phyloP scores from a whole-genome alignment of 2,329 filamentous ascomycete species.

The Ophiognomonia clavigignenti-juglandacearum region DNA sequence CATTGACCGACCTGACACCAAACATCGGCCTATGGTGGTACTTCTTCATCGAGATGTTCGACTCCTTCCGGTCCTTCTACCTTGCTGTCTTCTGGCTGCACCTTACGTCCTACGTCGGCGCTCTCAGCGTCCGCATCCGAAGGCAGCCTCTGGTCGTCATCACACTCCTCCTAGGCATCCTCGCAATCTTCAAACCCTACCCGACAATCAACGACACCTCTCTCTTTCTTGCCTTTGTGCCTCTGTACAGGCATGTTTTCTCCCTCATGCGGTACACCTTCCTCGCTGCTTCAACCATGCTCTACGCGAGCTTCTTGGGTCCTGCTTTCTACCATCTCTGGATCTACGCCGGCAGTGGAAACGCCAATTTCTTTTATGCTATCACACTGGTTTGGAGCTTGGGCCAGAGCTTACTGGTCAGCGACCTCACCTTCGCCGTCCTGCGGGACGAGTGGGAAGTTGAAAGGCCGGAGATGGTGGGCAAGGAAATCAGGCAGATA shows the following conservation, averaged over 20 bases:
- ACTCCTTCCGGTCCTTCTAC: slow-evolving; percentile 96
- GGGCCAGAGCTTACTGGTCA: slow-evolving; percentile 79
- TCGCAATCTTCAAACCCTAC: slow-evolving; percentile 95
- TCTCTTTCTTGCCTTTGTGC: slow-evolving; percentile 76
- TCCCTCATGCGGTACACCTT: slow-evolving; percentile 93
- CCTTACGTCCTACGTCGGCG: slow-evolving; percentile 82
- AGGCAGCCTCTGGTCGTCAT: slow-evolving; percentile 83
- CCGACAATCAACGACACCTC: slow-evolving; percentile 88
- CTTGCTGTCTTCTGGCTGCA: slow-evolving; percentile 98
- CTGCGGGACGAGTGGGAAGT: slow-evolving; percentile 92
- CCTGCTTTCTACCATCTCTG: slow-evolving; percentile 96
- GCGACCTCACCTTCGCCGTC: slow-evolving; percentile 82
- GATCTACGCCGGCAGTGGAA: slow-evolving; percentile 97
- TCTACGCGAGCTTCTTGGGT: slow-evolving; percentile 85
- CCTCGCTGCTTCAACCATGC: slow-evolving; percentile 71
- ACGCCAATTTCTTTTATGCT: slow-evolving; percentile 99
- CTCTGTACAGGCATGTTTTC: slow-evolving; percentile 87
- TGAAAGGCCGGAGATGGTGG: slow-evolving; percentile 83
- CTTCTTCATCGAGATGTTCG: slow-evolving; percentile 99
- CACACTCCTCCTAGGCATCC: slow-evolving; percentile 79
- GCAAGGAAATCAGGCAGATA: slow-evolving; percentile 82
- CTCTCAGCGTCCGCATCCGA: slow-evolving; percentile 75
- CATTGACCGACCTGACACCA: slow-evolving; percentile 86
- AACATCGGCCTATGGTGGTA: slow-evolving; percentile 99
- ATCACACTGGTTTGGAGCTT: slow-evolving; percentile 98